Conservation (phyloP, 2,329 filamentous ascomycete genomes). For the Bipolaris victoriae region DNA sequence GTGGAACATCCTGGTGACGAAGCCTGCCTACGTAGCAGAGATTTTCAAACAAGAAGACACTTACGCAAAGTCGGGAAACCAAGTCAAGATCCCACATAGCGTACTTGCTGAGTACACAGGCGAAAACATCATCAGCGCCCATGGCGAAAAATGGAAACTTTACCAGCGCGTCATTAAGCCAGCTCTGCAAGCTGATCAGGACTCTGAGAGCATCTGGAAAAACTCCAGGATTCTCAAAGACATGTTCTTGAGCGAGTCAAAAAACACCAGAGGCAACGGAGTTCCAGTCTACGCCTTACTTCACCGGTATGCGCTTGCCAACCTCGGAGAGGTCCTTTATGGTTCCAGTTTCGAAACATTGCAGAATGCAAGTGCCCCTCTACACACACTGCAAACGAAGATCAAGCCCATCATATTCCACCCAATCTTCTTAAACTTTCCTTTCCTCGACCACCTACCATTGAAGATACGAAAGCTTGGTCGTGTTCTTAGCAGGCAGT, state of each 20-base stretch:
- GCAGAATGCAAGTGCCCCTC: constrained; percentile 25
- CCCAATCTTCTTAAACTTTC: constrained; percentile 37
- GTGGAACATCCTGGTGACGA: constrained; percentile 58
- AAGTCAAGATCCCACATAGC: constrained; percentile 43
- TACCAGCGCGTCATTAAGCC: constrained; percentile 41
- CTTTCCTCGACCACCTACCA: constrained; percentile 31
- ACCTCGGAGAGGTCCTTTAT: constrained; percentile 45
- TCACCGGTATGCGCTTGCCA: constrained; percentile 49
- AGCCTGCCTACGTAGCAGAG: constrained; percentile 53
- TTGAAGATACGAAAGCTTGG: constrained; percentile 29
- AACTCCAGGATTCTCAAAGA: constrained; percentile 31
- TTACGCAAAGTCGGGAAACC: constrained; percentile 41
- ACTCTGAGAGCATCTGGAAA: constrained; percentile 29
- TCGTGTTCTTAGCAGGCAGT: constrained; percentile 26
- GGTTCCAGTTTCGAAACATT: constrained; percentile 36
- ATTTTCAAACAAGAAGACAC: constrained; percentile 42
- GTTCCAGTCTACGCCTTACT: constrained; percentile 43
- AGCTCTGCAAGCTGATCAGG: constrained; percentile 37
- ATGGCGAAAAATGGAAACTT: constrained; percentile 42
- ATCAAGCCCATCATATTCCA: constrained; percentile 39
- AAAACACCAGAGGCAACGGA: constrained; percentile 23
- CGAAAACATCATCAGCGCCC: constrained; percentile 44
- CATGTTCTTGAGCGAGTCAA: constrained; percentile 41
- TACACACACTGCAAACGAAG: constrained; percentile 30
- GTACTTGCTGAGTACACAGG: constrained; percentile 40